Conservation (phyloP, 83 land plant species). For the Picea abies region DNA sequence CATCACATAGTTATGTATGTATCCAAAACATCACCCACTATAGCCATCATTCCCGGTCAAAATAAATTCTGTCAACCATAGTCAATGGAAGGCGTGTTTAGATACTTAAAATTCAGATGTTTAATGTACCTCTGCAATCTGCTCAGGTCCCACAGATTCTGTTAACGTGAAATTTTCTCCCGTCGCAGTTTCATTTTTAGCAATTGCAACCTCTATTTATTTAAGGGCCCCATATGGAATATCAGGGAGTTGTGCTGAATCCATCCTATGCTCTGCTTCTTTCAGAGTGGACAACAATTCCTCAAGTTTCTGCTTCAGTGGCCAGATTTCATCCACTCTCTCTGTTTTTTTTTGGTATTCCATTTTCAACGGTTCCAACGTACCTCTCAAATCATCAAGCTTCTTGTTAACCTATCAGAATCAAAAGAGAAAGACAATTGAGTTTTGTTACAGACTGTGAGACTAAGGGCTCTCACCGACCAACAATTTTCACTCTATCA, state of each 20-base stretch:
- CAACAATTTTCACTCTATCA: no score
- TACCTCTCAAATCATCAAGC: constrained; percentile 80
- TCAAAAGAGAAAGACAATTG: neutral
- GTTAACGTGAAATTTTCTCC: constrained; percentile 76
- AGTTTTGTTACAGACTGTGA: no score
- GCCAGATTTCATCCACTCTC: constrained; percentile 68
- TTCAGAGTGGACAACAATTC: constrained; percentile 67
- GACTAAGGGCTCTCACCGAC: no score
- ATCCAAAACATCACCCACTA: neutral
- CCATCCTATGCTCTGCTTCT: constrained; percentile 93
- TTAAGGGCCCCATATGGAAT: constrained; percentile 81
- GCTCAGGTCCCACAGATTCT: constrained; percentile 89
- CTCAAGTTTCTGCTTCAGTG: constrained; percentile 72
- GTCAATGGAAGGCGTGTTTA: neutral
- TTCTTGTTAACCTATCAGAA: constrained; percentile 61
- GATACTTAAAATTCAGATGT: neutral
- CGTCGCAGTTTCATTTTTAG: constrained; percentile 58
- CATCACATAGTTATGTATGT: neutral
- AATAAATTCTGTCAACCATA: neutral
- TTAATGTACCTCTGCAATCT: constrained; percentile 69
- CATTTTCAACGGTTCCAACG: constrained; percentile 82
- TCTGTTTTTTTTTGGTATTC: constrained; percentile 79
- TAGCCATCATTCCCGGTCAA: no score
- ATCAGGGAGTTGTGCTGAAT: constrained; percentile 90
- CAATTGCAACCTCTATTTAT: constrained; percentile 80